Conservation (phyloP, 106 monocot genomes). For the Dioscorea dumetorum region DNA sequence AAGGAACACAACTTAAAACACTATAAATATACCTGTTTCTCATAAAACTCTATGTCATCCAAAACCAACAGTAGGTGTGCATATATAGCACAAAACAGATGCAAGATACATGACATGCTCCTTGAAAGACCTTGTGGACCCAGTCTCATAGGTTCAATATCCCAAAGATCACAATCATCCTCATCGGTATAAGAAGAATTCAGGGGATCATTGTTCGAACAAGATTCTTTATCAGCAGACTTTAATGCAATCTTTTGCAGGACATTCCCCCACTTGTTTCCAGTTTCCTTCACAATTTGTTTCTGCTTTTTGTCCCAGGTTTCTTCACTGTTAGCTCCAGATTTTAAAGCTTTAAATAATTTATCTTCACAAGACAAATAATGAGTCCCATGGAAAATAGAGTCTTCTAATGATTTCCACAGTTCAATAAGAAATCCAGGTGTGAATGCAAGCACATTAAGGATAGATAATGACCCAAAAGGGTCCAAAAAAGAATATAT, state of each 20-base stretch:
- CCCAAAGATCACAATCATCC: slow-evolving; percentile 49
- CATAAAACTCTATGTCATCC: slow-evolving; percentile 99
- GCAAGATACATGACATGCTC: slow-evolving; percentile 44
- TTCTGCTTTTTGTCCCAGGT: slow-evolving; percentile 34
- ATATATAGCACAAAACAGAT: slow-evolving; percentile 92
- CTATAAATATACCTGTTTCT: slow-evolving; percentile 70
- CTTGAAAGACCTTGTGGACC: slow-evolving; percentile 49
- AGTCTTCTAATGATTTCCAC: slow-evolving; percentile 60
- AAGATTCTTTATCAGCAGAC: slow-evolving; percentile 29
- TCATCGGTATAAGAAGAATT: slow-evolving; percentile 13
- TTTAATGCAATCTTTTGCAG: slow-evolving; percentile 72
- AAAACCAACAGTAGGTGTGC: slow-evolving; percentile 80
- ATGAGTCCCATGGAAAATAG: slow-evolving; percentile 30
- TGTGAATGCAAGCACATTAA: slow-evolving; percentile 85
- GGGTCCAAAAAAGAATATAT: slow-evolving; percentile 60
- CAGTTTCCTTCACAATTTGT: slow-evolving; percentile 38
- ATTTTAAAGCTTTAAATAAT: slow-evolving; percentile 13
- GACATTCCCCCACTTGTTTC: slow-evolving; percentile 70
- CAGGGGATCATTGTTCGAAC: slow-evolving; percentile 12
- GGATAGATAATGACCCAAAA: slow-evolving; percentile 52
- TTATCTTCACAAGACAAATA: slow-evolving; percentile 8
- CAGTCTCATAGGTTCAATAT: slow-evolving; percentile 54
- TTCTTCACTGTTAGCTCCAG: slow-evolving; percentile 12
- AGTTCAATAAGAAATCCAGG: slow-evolving; percentile 66
- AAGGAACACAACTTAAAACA: neutral